These are phyloP conservation scores for Solanum sitiens DNA, from an alignment of 257 asterid genomes.

Conservation along the genomic window DNA sequence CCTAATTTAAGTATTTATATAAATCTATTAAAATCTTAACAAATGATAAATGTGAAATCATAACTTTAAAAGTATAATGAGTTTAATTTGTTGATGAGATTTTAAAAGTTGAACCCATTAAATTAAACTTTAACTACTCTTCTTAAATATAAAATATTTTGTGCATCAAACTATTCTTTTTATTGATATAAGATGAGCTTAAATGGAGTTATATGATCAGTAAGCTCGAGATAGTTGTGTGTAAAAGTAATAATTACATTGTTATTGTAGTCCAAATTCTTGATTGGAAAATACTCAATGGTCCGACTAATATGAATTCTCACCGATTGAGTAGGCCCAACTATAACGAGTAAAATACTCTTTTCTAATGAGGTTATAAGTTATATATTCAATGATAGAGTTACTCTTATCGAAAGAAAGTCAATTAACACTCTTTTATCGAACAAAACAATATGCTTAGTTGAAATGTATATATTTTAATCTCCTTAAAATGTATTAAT, in stretches of 20 bases:
- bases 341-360: neutral
- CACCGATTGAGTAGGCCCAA: neutral
- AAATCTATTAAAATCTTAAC: too few species aligned
- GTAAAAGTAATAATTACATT: too few species aligned
- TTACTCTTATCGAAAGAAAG: neutral
- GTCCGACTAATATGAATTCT: neutral
- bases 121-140: too few species aligned
- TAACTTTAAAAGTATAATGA: too few species aligned
- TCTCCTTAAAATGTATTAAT: neutral
- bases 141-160: too few species aligned
- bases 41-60: neutral
- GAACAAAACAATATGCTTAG: neutral
- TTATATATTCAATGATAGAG: neutral
- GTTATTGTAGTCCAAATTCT: neutral
- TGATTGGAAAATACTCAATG: neutral
- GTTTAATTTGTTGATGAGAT: too few species aligned
- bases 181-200: neutral
- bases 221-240: too few species aligned
- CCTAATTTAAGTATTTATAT: too few species aligned
- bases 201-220: accelerated
- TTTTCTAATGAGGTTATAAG: neutral
- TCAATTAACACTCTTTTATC: neutral
- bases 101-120: neutral
- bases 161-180: too few species aligned
- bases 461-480: neutral